Percentiles rank a stretch among this genome's conserved stretches.
phyloP scores from a whole-genome alignment of 768 basidiomycete species.

The Pulveroboletus ravenelii region DNA sequence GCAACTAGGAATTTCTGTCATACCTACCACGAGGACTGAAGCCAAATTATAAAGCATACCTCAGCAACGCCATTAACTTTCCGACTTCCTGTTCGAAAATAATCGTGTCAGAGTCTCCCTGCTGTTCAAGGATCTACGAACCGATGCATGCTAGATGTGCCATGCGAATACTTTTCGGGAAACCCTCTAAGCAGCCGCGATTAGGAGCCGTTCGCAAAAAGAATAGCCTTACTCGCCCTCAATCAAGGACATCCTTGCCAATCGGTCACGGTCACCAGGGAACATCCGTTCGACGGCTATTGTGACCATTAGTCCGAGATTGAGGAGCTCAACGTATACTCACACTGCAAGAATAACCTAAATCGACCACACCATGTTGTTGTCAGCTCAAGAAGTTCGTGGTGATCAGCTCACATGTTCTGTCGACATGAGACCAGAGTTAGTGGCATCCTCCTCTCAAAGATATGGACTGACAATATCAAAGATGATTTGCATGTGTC shows the following conservation, averaged over 20 bases:
- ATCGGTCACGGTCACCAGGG: slow-evolving; percentile 78
- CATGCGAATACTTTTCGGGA: slow-evolving; percentile 85
- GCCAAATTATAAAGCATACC: slow-evolving; percentile 31
- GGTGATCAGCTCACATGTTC: slow-evolving; percentile 29
- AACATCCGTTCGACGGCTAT: slow-evolving; percentile 82
- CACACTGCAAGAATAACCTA: slow-evolving; percentile 64
- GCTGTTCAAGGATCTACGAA: slow-evolving; percentile 11
- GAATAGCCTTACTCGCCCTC: slow-evolving; percentile 50
- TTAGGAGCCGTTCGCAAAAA: neutral
- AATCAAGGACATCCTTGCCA: slow-evolving; percentile 87
- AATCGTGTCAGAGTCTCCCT: neutral
- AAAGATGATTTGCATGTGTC: slow-evolving; percentile 90
- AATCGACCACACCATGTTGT: neutral
- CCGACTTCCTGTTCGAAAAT: slow-evolving; percentile 48
- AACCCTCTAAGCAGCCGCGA: slow-evolving; percentile 52
- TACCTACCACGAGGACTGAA: neutral
- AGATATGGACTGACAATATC: slow-evolving; percentile 62
- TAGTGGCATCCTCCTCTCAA: neutral
- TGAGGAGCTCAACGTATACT: slow-evolving; percentile 7
- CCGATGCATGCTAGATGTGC: slow-evolving; percentile 88
- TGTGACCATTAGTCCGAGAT: neutral
- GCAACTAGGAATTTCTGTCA: slow-evolving; percentile 45
- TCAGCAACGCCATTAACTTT: slow-evolving; percentile 97
- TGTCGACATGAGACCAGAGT: slow-evolving; percentile 27
- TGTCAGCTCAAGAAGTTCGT: neutral